These are phyloP conservation scores for Cutaneotrichosporon mucoides DNA, from an alignment of 1,284 basidiomycete genomes.

Conservation along the genomic window DNA sequence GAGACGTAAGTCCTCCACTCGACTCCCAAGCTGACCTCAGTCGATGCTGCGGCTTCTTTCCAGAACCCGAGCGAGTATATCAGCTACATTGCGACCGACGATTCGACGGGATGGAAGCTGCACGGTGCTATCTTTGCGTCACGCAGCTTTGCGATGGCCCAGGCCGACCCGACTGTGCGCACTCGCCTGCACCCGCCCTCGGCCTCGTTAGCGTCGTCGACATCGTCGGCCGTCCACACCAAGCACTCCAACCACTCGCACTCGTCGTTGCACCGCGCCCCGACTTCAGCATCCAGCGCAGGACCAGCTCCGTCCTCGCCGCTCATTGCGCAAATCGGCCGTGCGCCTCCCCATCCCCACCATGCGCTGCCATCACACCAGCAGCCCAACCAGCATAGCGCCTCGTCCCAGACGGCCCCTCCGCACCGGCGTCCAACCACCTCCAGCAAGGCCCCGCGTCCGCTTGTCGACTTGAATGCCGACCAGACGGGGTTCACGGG, in stretches of 20 bases:
- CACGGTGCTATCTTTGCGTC: constrained; percentile 34
- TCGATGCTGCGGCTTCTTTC: constrained; percentile 75
- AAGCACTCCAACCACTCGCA: neutral
- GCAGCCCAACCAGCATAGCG: neutral
- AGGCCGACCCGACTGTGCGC: constrained; percentile 1
- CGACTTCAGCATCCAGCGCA: neutral
- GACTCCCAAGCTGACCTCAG: constrained; percentile 45
- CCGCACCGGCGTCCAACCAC: neutral
- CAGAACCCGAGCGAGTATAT: constrained; percentile 79
- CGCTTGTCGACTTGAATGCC: constrained; percentile 5
- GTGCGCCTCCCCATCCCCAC: neutral
- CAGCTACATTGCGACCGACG: constrained; percentile 70
- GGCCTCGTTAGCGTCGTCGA: too few relatives aligned
- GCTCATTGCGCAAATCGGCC: neutral
- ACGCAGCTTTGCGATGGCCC: constrained; percentile 12
- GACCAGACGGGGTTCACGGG: constrained; percentile 10
- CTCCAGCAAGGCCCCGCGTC: neutral
- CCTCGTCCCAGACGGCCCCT: neutral
- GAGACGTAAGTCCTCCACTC: constrained; percentile 47
- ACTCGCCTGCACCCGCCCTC: neutral
- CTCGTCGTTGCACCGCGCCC: neutral
- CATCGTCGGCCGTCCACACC: neutral
- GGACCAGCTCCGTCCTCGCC: too few relatives aligned
- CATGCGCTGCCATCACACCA: neutral
- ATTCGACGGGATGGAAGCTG: constrained; percentile 44